Evolutionary conservation across 495 filamentous ascomycete species (phyloP).

Genomic region (Trichoderma virens): DNA sequence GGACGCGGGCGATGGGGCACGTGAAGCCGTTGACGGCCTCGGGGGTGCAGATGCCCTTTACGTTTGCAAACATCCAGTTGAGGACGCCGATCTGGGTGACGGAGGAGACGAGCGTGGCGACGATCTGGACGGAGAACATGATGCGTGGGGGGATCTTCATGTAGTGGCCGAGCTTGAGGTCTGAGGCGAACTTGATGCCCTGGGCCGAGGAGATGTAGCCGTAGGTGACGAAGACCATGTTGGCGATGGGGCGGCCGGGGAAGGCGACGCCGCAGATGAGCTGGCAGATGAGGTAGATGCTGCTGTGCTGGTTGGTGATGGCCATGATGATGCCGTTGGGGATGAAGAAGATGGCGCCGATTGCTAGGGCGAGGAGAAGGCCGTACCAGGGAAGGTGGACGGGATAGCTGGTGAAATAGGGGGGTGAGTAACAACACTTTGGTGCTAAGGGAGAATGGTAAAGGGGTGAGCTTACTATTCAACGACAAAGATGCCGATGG

Average conservation of each 20-base stretch:
- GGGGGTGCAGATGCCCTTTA: constrained; percentile 68
- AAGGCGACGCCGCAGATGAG: constrained; percentile 72
- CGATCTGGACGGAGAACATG: constrained; percentile 73
- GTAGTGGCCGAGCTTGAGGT: constrained; percentile 84
- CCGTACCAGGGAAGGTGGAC: constrained; percentile 73
- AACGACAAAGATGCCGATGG: constrained; percentile 74
- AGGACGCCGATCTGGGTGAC: constrained; percentile 74
- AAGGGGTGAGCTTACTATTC: constrained; percentile 50
- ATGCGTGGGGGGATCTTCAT: constrained; percentile 87
- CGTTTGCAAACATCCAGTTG: constrained; percentile 81
- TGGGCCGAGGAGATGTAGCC: constrained; percentile 76
- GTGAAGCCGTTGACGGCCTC: constrained; percentile 77
- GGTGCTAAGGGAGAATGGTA: too few relatives aligned
- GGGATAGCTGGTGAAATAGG: constrained; percentile 47
- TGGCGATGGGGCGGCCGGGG: constrained; percentile 73
- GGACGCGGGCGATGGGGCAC: constrained; percentile 78
- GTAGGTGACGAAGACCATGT: constrained; percentile 86
- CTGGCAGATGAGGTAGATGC: constrained; percentile 75
- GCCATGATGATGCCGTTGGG: constrained; percentile 81
- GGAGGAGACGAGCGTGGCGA: constrained; percentile 69
- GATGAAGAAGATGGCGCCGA: constrained; percentile 66
- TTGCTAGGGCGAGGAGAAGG: constrained; percentile 63
- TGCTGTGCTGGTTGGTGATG: constrained; percentile 75
- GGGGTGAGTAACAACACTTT: too few relatives aligned
- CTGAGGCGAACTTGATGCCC: constrained; percentile 78